phyloP scores from a whole-genome alignment of 176 grass and related monocot genomes.

The Triticum turgidum region DNA sequence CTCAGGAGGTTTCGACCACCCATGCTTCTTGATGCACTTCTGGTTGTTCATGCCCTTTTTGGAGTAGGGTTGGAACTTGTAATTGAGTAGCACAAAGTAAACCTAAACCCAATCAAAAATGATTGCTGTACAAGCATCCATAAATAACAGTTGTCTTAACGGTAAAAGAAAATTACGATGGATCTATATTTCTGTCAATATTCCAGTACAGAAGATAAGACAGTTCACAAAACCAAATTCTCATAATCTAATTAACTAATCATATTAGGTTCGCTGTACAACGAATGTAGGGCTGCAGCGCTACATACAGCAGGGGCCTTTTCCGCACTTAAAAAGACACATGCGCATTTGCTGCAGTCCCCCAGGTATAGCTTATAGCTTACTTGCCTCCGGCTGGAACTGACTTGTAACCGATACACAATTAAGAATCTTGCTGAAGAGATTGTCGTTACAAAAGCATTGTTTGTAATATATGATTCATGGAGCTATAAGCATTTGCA shows the following conservation, averaged over 20 bases:
- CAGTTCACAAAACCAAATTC: conserved; percentile 39
- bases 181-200: conserved; percentile 19
- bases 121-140: too few species aligned
- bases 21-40: too few species aligned
- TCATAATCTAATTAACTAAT: conserved; percentile 68
- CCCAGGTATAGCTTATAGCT: conserved; percentile 42
- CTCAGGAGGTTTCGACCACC: too few species aligned
- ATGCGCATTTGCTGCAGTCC: neutral
- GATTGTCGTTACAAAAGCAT: conserved; percentile 19
- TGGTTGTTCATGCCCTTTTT: too few species aligned
- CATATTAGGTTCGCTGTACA: conserved; percentile 64
- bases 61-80: too few species aligned
- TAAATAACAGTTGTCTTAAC: too few species aligned
- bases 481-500: conserved; percentile 21
- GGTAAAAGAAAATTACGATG: neutral
- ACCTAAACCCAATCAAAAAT: too few species aligned
- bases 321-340: neutral
- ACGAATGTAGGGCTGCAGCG: conserved; percentile 47
- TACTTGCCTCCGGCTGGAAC: conserved; percentile 13
- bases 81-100: too few species aligned
- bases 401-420: conserved; percentile 32
- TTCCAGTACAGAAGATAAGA: conserved; percentile 32
- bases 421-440: conserved; percentile 31
- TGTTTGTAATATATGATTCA: conserved; percentile 31
- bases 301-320: conserved; percentile 34